Evolutionary conservation across 2,329 filamentous ascomycete genomes (phyloP), one percentile per base, ranked within the genome.

Genomic region (Aspergillus niger): DNA sequence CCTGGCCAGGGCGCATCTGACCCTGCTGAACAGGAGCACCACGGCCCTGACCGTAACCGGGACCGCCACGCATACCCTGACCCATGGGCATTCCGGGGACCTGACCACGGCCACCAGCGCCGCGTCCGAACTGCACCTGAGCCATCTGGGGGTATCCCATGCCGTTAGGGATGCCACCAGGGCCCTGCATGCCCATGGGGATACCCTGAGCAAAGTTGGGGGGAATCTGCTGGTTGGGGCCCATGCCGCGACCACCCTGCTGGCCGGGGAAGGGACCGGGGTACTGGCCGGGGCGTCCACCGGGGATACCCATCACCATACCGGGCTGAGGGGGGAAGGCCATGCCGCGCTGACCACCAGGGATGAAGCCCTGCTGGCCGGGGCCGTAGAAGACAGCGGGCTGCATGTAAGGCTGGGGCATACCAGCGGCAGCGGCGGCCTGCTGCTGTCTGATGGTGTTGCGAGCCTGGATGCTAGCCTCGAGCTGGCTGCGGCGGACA

Each of bases 401-500:
- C 77, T 91, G 91, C 85, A 96, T 94, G 85, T 90, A 89, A 70
- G 83, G 82, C 67, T 85, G 90, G 69, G 91, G 90, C 86, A 97
- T 92, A 72, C 91, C 92, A 57, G 91, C 92, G 67, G 90, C 91
- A 67, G 93, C 92, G 68, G 93, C 92, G 69, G 92, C 92, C 81
- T 99, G 95, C 84, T 98, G 95, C 89, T 98, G 95, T 75, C 95
- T 91, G 76, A 97, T 89, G 80, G 97, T 94, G 85, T 98, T 98
- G 80, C 95, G 92, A 79, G 95, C 94, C 83, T 98, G 95, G 80
- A 99, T 99, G 81, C 92, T 97, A 73, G 94, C 94, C 85, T 99
- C 95, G 70, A 99, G 91, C 85, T 98, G 95, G 83, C 89, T 97
- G 88, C 97, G 97, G 81, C 95, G 93, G 73, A 99, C 94, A 81